Evolutionary conservation across 306 rosid genomes (phyloP), one percentile per base, ranked within the genome.

Genomic region (Vigna nakashimae): DNA sequence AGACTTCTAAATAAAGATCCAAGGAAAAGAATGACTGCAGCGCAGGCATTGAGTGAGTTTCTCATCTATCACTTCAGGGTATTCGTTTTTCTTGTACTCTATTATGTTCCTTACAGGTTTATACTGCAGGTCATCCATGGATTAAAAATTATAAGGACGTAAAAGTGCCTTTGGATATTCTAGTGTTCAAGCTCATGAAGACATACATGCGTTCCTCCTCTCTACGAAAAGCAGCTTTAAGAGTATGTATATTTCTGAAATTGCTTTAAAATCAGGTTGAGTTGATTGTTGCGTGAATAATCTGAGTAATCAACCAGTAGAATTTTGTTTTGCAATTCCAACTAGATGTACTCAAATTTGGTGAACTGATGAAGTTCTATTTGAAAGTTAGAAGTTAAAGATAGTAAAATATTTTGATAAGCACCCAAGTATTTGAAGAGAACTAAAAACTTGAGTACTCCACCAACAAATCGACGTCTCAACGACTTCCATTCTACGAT

Each of bases 101-200:
- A 6, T 66, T 51, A 8, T 79, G 22, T 76, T 82, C 56, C 87
- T 88, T 52, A 89, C 58, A 52, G 32, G 45, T 71, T 51, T 77
- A 53, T 73, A 46, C 78, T 85, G 84, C 92, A 95, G 98, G 97
- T 80, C 98, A 95, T 80, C 90, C 98, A 4, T 92, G 98, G 98
- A 88, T 95, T 76, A 92, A 78, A 81, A 82, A 75, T 80, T 86
- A 55, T 45, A 86, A 78, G 76, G 89, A 85, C 70, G 89, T 88
- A 63, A 84, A 88, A 86, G 89, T 87, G 51, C 93, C 98, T 34
- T 42, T 95, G 77, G 98, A 95, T 86, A 77, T 95, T 86, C 83
- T 83, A 59, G 86, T 87, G 75, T 87, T 95, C 79, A 95, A 92
- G 84, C 97, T 92, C 84, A 91, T 95, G 92, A 95, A 87, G 85